Percentiles rank a stretch among this genome's conserved stretches.
phyloP scores from a whole-genome alignment of 2,329 filamentous ascomycete species.

The Cladorrhinum sp. region DNA sequence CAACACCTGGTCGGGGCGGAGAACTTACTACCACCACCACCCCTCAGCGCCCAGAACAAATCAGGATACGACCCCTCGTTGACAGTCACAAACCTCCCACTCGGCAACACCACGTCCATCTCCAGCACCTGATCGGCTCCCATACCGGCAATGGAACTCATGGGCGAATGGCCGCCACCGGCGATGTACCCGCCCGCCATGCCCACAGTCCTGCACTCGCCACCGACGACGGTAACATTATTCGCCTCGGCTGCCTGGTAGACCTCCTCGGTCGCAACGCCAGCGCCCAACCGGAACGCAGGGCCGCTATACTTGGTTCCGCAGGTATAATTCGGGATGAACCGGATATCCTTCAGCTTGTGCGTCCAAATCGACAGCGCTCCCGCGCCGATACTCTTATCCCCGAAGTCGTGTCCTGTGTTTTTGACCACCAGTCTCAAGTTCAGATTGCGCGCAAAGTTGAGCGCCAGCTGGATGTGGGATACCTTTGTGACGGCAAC shows the following conservation, averaged over 20 bases:
- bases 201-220: constrained; percentile 47
- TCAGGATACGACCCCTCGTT: constrained; percentile 41
- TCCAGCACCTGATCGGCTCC: constrained; percentile 48
- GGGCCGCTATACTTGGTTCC: constrained; percentile 21
- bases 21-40: constrained; percentile 38
- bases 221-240: constrained; percentile 50
- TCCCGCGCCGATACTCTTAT: constrained; percentile 38
- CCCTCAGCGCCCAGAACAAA: constrained; percentile 49
- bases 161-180: constrained; percentile 54
- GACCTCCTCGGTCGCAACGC: constrained; percentile 46
- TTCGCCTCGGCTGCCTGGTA: constrained; percentile 47
- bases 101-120: constrained; percentile 47
- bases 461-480: constrained; percentile 40
- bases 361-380: constrained; percentile 32
- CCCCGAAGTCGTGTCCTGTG: constrained; percentile 52
- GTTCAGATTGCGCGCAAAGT: constrained; percentile 41
- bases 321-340: constrained; percentile 25
- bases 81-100: constrained; percentile 44
- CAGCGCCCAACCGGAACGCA: constrained; percentile 45
- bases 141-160: constrained; percentile 50
- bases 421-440: constrained; percentile 43
- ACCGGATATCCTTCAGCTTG: constrained; percentile 25
- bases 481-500: constrained; percentile 38
- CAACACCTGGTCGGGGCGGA: background rate
- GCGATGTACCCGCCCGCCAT: constrained; percentile 46